Evolutionary conservation across 495 filamentous ascomycete genomes (phyloP).

Genomic region (Trichoderma parareesei): DNA sequence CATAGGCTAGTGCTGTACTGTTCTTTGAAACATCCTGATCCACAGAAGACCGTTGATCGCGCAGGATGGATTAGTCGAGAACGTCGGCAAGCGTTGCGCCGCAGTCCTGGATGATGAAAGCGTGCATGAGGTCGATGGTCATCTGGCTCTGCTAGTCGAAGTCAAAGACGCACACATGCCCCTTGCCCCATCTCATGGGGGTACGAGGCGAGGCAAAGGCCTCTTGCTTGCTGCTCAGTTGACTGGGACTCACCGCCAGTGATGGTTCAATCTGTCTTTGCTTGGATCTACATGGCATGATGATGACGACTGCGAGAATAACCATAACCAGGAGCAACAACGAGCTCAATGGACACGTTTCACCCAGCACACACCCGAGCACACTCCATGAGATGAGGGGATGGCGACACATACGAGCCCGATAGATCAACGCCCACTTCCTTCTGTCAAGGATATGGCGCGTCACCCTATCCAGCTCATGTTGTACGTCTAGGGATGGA

Average conservation of each 20-base stretch:
- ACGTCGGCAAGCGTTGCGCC: background rate
- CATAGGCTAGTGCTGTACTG: background rate
- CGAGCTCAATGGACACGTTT: background rate
- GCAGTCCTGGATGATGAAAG: slow-evolving; percentile 7
- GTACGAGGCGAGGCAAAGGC: background rate
- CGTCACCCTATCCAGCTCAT: background rate
- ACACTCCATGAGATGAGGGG: background rate
- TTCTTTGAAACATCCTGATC: background rate
- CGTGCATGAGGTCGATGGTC: slow-evolving; percentile 9
- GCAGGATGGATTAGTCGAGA: slow-evolving; percentile 3
- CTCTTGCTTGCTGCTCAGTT: background rate
- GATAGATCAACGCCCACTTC: background rate
- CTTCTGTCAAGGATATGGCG: background rate
- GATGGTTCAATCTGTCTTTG: background rate
- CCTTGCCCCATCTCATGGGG: background rate
- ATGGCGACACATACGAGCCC: background rate
- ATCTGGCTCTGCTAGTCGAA: slow-evolving; percentile 5
- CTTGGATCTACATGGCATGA: background rate
- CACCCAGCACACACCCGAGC: background rate
- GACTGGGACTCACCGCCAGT: background rate
- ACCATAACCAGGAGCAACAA: background rate
- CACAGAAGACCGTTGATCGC: background rate
- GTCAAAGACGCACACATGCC: slow-evolving; percentile 5
- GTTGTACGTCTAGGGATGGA: background rate
- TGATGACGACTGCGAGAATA: background rate